A percentile compares a stretch with the other conserved stretches of the same genome.
Conservation (phyloP, 1,139 yeast genomes). For the Lodderomyces beijingensis region DNA sequence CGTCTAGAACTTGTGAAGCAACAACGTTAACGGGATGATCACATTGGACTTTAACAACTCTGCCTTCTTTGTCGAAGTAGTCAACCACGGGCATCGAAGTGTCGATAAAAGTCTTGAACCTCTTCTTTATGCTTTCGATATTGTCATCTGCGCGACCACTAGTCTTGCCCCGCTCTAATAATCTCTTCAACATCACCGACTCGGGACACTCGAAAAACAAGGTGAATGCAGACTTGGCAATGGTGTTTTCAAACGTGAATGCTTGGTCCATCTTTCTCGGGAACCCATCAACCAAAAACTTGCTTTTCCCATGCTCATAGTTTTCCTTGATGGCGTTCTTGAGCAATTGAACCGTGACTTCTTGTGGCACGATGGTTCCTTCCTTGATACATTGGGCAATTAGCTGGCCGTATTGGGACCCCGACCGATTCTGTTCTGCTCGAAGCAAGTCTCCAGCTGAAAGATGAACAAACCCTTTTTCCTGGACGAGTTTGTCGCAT, state of each 20-base stretch:
- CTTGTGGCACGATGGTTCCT: constrained; percentile 93
- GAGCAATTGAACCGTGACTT: constrained; percentile 80
- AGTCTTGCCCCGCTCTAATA: constrained; percentile 89
- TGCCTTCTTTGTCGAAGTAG: constrained; percentile 68
- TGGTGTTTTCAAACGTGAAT: constrained; percentile 74
- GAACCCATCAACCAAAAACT: constrained; percentile 89
- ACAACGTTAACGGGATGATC: constrained; percentile 79
- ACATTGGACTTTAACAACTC: constrained; percentile 76
- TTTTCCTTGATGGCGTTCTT: constrained; percentile 70
- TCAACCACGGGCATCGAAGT: constrained; percentile 95
- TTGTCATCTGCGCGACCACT: constrained; percentile 94
- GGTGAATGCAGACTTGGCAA: constrained; percentile 73
- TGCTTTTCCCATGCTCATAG: constrained; percentile 44
- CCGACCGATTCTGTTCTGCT: constrained; percentile 82
- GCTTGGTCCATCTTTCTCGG: constrained; percentile 99
- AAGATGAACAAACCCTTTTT: constrained; percentile 79
- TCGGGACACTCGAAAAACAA: constrained; percentile 95
- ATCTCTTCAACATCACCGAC: constrained; percentile 75
- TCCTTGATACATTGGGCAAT: constrained; percentile 81
- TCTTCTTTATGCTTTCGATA: constrained; percentile 80
- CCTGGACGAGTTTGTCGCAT: constrained; percentile 76
- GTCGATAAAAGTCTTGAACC: constrained; percentile 81
- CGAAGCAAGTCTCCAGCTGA: constrained; percentile 94
- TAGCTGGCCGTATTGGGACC: constrained; percentile 79
- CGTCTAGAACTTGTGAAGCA: constrained; percentile 62